phyloP scores from a whole-genome alignment of 208 protist species.

The Leishmania gerbilli region DNA sequence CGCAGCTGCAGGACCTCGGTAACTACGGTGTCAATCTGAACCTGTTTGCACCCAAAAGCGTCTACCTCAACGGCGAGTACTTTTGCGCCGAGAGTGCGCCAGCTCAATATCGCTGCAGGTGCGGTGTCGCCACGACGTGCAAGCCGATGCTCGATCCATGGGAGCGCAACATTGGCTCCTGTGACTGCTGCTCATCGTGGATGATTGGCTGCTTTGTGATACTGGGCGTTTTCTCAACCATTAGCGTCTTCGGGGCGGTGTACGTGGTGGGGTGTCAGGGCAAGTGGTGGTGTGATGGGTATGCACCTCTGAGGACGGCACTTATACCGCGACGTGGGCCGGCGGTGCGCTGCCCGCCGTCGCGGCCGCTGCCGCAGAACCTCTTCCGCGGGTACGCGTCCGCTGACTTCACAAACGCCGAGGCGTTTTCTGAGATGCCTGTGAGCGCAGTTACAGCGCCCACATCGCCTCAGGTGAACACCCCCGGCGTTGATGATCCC shows the following conservation, averaged over 20 bases:
- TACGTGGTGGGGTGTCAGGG: conserved; percentile 47
- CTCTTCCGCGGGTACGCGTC: conserved; percentile 63
- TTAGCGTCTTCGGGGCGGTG: conserved; percentile 17
- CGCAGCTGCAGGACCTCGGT: conserved; percentile 12
- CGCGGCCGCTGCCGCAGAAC: conserved; percentile 41
- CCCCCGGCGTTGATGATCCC: neutral
- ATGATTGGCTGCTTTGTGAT: conserved; percentile 49
- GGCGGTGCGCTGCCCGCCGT: conserved; percentile 34
- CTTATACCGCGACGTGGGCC: conserved; percentile 51
- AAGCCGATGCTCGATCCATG: conserved; percentile 27
- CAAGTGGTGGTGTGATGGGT: conserved; percentile 70
- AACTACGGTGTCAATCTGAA: conserved; percentile 25
- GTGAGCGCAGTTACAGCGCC: neutral
- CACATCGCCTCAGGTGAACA: neutral
- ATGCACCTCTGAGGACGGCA: conserved; percentile 31
- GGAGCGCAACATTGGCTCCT: conserved; percentile 66
- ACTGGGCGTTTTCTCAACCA: conserved; percentile 22
- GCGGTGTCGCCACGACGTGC: conserved; percentile 26
- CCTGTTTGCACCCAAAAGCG: conserved; percentile 12
- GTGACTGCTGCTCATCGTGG: conserved; percentile 62
- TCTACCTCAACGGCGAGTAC: conserved; percentile 26
- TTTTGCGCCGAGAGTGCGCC: conserved; percentile 31
- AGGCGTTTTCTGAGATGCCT: neutral
- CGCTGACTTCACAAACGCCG: conserved; percentile 51
- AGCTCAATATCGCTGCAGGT: conserved; percentile 34